Percentiles rank a stretch among this genome's conserved stretches.
Conservation (phyloP, 352 stramenopile genomes). For the Phytophthora litchii region DNA sequence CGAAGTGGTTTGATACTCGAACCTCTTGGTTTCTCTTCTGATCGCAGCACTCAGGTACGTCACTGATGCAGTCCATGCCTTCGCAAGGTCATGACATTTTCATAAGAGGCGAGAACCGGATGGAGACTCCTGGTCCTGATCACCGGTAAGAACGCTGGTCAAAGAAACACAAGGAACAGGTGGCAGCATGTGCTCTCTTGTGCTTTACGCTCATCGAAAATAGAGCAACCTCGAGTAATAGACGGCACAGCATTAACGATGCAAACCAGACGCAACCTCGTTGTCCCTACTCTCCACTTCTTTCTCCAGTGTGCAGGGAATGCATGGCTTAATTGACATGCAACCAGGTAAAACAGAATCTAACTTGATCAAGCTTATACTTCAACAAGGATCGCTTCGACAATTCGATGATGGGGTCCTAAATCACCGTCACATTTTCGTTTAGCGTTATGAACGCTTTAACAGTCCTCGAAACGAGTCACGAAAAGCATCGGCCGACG, state of each 20-base stretch:
- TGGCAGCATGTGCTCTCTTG: constrained; percentile 19
- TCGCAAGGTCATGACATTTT: constrained; percentile 1
- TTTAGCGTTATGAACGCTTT: neutral
- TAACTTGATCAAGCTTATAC: no score
- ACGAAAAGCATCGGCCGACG: constrained; percentile 9
- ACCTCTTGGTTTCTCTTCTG: constrained; percentile 12
- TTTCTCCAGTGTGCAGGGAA: constrained; percentile 5
- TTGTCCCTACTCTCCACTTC: neutral
- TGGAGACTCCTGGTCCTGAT: constrained; percentile 23
- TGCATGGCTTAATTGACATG: no score
- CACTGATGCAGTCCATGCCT: constrained; percentile 4
- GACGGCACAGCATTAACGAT: constrained; percentile 1
- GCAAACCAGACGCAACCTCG: constrained; percentile 2
- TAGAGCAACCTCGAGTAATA: constrained; percentile 9
- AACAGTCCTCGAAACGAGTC: constrained; percentile 7
- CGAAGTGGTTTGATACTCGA: constrained; percentile 21
- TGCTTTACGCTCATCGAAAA: neutral
- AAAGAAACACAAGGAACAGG: constrained; percentile 14
- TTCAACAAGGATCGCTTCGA: no score
- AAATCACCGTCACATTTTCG: no score
- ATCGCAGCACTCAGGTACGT: constrained; percentile 2
- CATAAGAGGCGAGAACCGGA: constrained; percentile 16
- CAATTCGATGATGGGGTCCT: no score
- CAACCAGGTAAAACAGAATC: no score
- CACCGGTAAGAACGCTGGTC: constrained; percentile 23